A percentile compares a stretch with the other conserved stretches of the same genome.
Evolutionary conservation across 495 filamentous ascomycete species (phyloP).

Genomic region (Aspergillus indologenus): DNA sequence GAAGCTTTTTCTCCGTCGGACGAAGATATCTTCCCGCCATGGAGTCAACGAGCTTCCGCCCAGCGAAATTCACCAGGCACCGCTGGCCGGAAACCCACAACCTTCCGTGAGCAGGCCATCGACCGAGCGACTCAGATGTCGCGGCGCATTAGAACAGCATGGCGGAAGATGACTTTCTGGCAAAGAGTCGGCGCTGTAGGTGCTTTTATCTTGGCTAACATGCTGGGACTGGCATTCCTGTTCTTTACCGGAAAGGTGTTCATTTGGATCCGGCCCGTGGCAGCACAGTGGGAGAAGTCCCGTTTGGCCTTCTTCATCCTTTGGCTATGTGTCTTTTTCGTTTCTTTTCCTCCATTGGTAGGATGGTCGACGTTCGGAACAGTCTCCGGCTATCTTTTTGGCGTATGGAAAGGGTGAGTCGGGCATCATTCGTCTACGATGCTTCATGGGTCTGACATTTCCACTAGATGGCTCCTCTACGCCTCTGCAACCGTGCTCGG

Average conservation of each 20-base stretch:
- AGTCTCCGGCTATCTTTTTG: conserved; percentile 88
- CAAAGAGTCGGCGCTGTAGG: conserved; percentile 59
- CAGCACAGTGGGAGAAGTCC: conserved; percentile 67
- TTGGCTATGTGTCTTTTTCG: conserved; percentile 71
- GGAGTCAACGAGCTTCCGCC: conserved; percentile 31
- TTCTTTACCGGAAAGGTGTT: conserved; percentile 78
- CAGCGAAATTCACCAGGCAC: conserved; percentile 33
- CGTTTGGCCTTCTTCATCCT: conserved; percentile 72
- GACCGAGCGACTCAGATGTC: conserved; percentile 33
- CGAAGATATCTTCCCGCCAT: conserved; percentile 42
- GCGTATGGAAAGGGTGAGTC: conserved; percentile 74
- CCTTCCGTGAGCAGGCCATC: conserved; percentile 45
- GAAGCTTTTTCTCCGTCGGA: conserved; percentile 32
- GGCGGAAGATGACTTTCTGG: conserved; percentile 53
- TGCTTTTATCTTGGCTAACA: conserved; percentile 45
- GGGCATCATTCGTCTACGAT: neutral
- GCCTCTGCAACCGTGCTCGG: conserved; percentile 75
- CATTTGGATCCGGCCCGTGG: conserved; percentile 63
- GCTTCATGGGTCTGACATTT: conserved; percentile 8
- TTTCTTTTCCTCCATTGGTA: conserved; percentile 86
- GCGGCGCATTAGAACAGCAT: conserved; percentile 33
- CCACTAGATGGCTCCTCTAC: conserved; percentile 71
- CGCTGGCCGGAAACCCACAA: conserved; percentile 24
- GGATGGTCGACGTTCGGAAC: conserved; percentile 88
- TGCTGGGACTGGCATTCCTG: conserved; percentile 62